Percentiles rank a stretch among this genome's conserved stretches.
Conservation (phyloP, 345 rosid species). For the Sonneratia caseolaris region DNA sequence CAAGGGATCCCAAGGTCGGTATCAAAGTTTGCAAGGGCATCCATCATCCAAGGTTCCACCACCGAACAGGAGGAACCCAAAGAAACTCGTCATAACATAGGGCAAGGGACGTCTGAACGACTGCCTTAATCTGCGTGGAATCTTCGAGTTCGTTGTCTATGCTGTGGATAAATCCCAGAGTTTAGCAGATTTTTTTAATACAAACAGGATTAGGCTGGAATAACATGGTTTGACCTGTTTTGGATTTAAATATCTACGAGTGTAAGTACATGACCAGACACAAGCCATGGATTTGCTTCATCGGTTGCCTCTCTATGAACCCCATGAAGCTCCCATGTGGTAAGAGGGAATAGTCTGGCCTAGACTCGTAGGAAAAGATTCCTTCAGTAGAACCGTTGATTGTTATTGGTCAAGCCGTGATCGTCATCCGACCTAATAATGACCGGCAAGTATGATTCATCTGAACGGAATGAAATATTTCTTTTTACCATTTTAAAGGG, state of each 20-base stretch:
- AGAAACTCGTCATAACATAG: slow-evolving; percentile 60
- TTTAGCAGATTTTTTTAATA: not conserved
- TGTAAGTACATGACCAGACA: not conserved
- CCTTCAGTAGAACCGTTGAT: not conserved
- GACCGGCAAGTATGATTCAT: no score
- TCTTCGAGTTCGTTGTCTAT: slow-evolving; percentile 86
- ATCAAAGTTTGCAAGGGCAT: slow-evolving; percentile 89
- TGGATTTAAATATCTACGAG: not conserved
- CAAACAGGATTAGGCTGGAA: no score
- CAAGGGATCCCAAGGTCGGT: slow-evolving; percentile 71
- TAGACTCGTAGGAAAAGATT: not conserved
- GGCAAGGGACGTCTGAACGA: slow-evolving; percentile 59
- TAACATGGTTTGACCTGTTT: no score
- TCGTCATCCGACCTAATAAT: no score
- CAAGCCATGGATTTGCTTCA: not conserved
- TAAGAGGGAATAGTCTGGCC: not conserved
- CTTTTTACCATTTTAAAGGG: not conserved
- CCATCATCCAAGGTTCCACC: slow-evolving; percentile 75
- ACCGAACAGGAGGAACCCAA: slow-evolving; percentile 87
- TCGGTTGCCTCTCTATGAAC: not conserved
- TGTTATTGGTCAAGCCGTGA: no score
- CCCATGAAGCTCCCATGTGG: not conserved
- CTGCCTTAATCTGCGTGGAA: slow-evolving; percentile 47
- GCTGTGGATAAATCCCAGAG: slow-evolving; percentile 21
- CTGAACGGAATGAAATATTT: not conserved